phyloP scores from a whole-genome alignment of 2,329 filamentous ascomycete genomes.

The Colletotrichum falcatum region DNA sequence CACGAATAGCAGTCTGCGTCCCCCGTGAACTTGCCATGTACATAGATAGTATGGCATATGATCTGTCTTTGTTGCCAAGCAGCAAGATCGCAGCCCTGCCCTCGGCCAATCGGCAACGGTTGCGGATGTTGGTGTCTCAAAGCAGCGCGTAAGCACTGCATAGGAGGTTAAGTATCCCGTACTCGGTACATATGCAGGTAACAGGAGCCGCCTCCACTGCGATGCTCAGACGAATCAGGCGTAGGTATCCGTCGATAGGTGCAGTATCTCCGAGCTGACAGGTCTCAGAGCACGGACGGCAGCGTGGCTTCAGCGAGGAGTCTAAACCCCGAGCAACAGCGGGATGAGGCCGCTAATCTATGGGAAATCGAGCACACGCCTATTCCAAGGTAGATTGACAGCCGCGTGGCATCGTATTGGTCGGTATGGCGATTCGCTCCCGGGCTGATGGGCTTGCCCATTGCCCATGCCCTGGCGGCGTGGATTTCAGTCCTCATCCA shows the following conservation, averaged over 20 bases:
- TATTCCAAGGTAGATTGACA: slow-evolving; percentile 29
- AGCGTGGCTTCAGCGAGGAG: slow-evolving; percentile 19
- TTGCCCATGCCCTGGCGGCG: slow-evolving; percentile 20
- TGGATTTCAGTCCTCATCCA: slow-evolving; percentile 27
- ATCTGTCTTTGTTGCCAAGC: neutral
- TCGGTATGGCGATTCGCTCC: slow-evolving; percentile 9
- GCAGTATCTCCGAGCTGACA: slow-evolving; percentile 9
- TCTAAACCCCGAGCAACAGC: slow-evolving; percentile 22
- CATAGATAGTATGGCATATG: no score
- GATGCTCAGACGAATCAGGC: slow-evolving; percentile 15
- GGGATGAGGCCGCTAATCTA: slow-evolving; percentile 17
- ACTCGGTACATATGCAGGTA: neutral
- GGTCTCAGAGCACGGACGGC: slow-evolving; percentile 35
- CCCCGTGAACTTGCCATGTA: neutral
- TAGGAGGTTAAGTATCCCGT: neutral
- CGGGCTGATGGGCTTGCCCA: slow-evolving; percentile 12
- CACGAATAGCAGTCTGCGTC: neutral
- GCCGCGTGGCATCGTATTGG: slow-evolving; percentile 22
- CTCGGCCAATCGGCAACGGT: slow-evolving; percentile 5
- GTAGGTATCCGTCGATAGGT: neutral
- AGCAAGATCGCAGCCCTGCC: neutral
- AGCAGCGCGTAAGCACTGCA: neutral
- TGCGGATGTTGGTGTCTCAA: neutral
- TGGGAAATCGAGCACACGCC: slow-evolving; percentile 27
- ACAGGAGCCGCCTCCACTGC: neutral